These are phyloP conservation scores for Yamadazyma insecticola DNA, from an alignment of 805 yeast species.

Conservation along the genomic window DNA sequence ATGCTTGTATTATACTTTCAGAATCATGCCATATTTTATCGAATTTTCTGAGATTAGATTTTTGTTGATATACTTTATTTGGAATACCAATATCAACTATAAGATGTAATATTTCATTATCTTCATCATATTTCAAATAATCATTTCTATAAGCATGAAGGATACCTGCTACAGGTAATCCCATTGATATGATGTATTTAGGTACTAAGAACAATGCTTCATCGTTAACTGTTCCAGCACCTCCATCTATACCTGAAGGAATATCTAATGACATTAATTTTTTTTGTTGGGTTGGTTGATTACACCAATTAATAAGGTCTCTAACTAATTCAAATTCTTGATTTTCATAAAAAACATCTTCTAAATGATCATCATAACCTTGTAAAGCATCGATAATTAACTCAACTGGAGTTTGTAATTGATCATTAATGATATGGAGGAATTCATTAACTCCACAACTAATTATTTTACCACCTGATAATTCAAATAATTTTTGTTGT, in stretches of 20 bases:
- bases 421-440: conserved; percentile 34
- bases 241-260: conserved; percentile 80
- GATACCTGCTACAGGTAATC: conserved; percentile 66
- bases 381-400: conserved; percentile 79
- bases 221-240: conserved; percentile 55
- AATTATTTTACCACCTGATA: conserved; percentile 63
- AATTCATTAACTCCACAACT: conserved; percentile 22
- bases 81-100: conserved; percentile 73
- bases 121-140: conserved; percentile 25
- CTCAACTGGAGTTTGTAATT: conserved; percentile 71
- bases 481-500: conserved; percentile 53
- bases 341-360: conserved; percentile 45
- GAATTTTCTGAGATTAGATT: conserved; percentile 39
- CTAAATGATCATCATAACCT: conserved; percentile 69
- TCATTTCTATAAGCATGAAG: conserved; percentile 58
- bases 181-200: conserved; percentile 63
- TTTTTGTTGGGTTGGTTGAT: conserved; percentile 33
- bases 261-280: conserved; percentile 67
- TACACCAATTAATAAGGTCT: conserved; percentile 64
- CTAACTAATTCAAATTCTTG: conserved; percentile 35
- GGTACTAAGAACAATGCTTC: conserved; percentile 33
- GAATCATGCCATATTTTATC: conserved; percentile 43
- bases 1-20: no score
- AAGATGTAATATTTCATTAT: conserved; percentile 52
- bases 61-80: conserved; percentile 41